Evolutionary conservation across 805 yeast species (phyloP).

Genomic region (Hanseniaspora taiwanica): DNA sequence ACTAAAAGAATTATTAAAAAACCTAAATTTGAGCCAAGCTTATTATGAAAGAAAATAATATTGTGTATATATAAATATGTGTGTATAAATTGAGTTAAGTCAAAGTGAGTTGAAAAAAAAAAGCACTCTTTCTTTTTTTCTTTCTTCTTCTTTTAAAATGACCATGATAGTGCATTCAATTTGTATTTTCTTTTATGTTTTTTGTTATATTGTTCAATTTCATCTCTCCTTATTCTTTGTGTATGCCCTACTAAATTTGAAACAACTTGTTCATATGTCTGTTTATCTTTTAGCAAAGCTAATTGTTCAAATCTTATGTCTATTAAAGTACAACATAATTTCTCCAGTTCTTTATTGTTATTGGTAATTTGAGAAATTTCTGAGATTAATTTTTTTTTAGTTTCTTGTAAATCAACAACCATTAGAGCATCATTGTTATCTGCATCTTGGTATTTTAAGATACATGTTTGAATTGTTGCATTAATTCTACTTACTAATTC

Average conservation of each 20-base stretch:
- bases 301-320: conserved; percentile 28
- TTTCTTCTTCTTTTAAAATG: no score
- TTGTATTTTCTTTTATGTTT: conserved; percentile 17
- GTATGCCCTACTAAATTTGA: conserved; percentile 86
- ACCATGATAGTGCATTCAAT: conserved; percentile 12
- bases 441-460: no score
- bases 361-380: not conserved
- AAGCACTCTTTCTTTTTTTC: no score
- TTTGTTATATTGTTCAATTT: conserved; percentile 25
- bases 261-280: conserved; percentile 73
- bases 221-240: conserved; percentile 55
- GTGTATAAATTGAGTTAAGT: no score
- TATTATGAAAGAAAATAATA: no score
- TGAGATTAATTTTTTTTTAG: not conserved
- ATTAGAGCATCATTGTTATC: no score
- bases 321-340: conserved; percentile 17
- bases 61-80: no score
- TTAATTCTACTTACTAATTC: no score
- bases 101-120: no score
- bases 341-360: not conserved
- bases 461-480: no score
- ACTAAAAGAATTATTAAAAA: conserved; percentile 34
- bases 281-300: conserved; percentile 48
- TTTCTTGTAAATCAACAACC: not conserved
- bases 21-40: conserved; percentile 42